Conservation (phyloP, 2,329 filamentous ascomycete genomes). For the Diplocarpon mali region DNA sequence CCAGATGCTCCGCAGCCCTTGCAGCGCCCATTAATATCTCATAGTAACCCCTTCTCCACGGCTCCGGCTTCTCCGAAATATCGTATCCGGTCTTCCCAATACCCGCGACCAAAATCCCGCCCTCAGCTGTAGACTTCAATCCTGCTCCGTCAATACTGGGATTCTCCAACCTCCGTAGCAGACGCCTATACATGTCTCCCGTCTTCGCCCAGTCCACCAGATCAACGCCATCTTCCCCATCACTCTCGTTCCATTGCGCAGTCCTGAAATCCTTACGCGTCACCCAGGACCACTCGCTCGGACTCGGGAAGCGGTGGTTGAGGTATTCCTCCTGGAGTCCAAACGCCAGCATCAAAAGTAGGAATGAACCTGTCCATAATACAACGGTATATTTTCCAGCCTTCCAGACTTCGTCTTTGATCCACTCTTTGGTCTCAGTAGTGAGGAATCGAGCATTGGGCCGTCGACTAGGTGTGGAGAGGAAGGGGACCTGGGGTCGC, state of each 20-base stretch:
- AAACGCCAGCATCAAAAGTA: constrained; percentile 49
- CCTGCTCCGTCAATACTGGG: constrained; percentile 55
- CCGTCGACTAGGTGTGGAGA: constrained; percentile 33
- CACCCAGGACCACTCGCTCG: constrained; percentile 66
- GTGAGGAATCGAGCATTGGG: constrained; percentile 56
- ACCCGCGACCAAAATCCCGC: constrained; percentile 41
- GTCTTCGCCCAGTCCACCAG: constrained; percentile 54
- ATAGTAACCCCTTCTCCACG: constrained; percentile 80
- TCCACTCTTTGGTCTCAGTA: constrained; percentile 62
- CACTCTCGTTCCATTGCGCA: constrained; percentile 27
- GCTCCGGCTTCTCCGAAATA: constrained; percentile 53
- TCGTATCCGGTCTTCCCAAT: constrained; percentile 35
- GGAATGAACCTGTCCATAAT: constrained; percentile 51
- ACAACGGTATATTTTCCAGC: constrained; percentile 57
- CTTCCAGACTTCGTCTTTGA: constrained; percentile 59
- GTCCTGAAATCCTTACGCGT: constrained; percentile 58
- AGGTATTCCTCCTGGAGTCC: constrained; percentile 62
- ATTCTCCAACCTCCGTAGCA: constrained; percentile 61
- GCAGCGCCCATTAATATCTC: constrained; percentile 70
- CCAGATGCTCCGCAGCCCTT: constrained; percentile 66
- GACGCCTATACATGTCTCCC: constrained; percentile 45
- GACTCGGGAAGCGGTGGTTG: constrained; percentile 69
- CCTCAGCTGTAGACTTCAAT: constrained; percentile 40
- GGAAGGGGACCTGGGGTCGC: constrained; percentile 55
- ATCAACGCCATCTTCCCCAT: constrained; percentile 9